These are phyloP conservation scores for Backusella tuberculispora DNA, from an alignment of 192 early-diverging fungal genomes.

Conservation along the genomic window DNA sequence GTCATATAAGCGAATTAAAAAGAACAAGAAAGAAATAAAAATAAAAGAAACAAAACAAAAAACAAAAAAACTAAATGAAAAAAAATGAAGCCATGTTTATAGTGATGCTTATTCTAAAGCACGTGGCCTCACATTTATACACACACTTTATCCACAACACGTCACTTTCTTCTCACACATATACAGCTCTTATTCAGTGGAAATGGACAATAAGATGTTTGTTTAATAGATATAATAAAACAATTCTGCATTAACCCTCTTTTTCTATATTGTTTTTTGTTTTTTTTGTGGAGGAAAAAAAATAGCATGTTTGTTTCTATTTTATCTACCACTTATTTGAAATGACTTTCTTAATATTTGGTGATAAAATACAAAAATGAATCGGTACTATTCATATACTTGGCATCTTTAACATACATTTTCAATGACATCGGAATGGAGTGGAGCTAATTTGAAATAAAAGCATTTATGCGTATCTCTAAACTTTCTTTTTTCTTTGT, in stretches of 20 bases:
- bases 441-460: neutral
- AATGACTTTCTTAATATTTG: neutral
- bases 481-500: conserved; percentile 8
- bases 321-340: neutral
- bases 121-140: conserved; percentile 14
- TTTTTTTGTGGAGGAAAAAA: conserved; percentile 9
- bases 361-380: neutral
- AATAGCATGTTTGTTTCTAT: conserved; percentile 4
- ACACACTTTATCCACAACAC: conserved; percentile 13
- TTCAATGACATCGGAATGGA: neutral
- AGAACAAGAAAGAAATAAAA: neutral
- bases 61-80: conserved; percentile 5
- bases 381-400: neutral
- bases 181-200: conserved; percentile 2
- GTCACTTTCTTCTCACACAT: conserved; percentile 16
- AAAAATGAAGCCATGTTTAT: conserved; percentile 5
- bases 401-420: neutral
- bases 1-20: neutral
- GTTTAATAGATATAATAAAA: neutral
- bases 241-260: neutral
- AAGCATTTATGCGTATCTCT: neutral
- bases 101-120: conserved; percentile 6
- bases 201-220: neutral
- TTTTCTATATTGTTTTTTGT: neutral
- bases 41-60: neutral